Evolutionary conservation across 768 basidiomycete species (phyloP), one percentile per base, ranked within the genome.

Genomic region (Trametes meyenii): DNA sequence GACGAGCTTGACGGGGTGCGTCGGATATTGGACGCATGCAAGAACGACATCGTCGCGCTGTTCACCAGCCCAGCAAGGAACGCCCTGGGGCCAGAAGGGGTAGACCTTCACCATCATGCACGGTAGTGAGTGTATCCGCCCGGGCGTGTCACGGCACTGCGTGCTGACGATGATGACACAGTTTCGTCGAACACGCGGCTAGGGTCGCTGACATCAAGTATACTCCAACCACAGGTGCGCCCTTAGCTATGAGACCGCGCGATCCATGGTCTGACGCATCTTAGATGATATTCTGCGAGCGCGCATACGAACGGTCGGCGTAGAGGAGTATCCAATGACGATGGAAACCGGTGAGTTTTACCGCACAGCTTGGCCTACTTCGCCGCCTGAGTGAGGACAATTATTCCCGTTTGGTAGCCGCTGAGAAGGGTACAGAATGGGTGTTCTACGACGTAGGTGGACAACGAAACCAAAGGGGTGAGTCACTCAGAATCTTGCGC

Each of bases 401-500:
- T 23, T 19, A 53, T 26, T 21, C 16, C 29, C 46, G 50, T 26
- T n/a, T 45, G 45, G 2, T 49, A 49, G 56, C 67, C 17, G 59
- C 42, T 14, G 63, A 64, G 42, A 64, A 70, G 23, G 42, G 59
- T 5, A 72, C 76, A 1, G 70, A 81, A 16, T 87, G 85, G 85
- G 76, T 80, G 1, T 79, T 88, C 45, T 87, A 85, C 66, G 86
- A 88, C 62, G 83, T 87, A 17, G 84, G 85, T 21, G 87, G 85
- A 0, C 79, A 79, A 55, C 74, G 81, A 36, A 77, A 77, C 61
- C 82, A 85, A 67, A 72, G 84, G 72, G 81, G 84, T 83, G 64
- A 57, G 73, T 53, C 40, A 42, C 35, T 35, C 39, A 10, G 17
- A 14, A 1, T 52, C 1, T n/a, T 23, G 24, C 26, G 8, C 17